Percentiles rank a stretch among this genome's conserved stretches.
phyloP scores from a whole-genome alignment of 2,329 filamentous ascomycete species.

The Phialophora chinensis region DNA sequence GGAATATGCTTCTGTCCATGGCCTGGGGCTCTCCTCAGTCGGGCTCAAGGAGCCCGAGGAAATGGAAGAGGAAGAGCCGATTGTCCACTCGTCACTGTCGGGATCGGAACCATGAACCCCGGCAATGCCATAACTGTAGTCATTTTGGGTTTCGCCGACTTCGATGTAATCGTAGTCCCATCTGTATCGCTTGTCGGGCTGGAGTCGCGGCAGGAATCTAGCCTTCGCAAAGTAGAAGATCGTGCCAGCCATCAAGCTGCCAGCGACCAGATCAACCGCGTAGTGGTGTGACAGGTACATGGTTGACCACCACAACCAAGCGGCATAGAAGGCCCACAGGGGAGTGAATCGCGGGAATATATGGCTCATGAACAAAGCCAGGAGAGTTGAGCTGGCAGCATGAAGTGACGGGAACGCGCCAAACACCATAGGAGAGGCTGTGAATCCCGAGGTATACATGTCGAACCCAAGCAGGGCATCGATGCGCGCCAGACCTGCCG shows the following conservation, averaged over 20 bases:
- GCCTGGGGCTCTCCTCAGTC: slow-evolving; percentile 63
- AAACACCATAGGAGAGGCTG: slow-evolving; percentile 87
- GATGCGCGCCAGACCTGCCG: slow-evolving; percentile 85
- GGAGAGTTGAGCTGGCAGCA: slow-evolving; percentile 84
- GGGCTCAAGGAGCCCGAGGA: slow-evolving; percentile 69
- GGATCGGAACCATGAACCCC: slow-evolving; percentile 62
- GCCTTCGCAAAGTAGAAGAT: slow-evolving; percentile 83
- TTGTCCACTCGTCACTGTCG: slow-evolving; percentile 87
- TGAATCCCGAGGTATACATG: slow-evolving; percentile 91
- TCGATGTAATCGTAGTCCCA: slow-evolving; percentile 98
- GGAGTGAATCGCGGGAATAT: slow-evolving; percentile 83
- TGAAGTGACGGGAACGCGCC: slow-evolving; percentile 94
- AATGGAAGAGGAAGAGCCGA: slow-evolving; percentile 79
- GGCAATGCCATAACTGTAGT: slow-evolving; percentile 62
- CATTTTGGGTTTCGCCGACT: slow-evolving; percentile 67
- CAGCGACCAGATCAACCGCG: slow-evolving; percentile 87
- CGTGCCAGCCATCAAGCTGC: slow-evolving; percentile 76
- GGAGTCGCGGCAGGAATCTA: slow-evolving; percentile 79
- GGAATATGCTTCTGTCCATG: slow-evolving; percentile 41
- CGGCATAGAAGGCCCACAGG: slow-evolving; percentile 80
- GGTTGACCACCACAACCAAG: slow-evolving; percentile 98
- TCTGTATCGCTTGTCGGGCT: slow-evolving; percentile 81
- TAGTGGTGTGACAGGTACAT: slow-evolving; percentile 99
- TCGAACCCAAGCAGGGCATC: slow-evolving; percentile 90
- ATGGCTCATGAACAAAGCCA: slow-evolving; percentile 91